These are phyloP conservation scores for Colletotrichum cereale DNA, from an alignment of 2,329 filamentous ascomycete genomes.

Conservation along the genomic window DNA sequence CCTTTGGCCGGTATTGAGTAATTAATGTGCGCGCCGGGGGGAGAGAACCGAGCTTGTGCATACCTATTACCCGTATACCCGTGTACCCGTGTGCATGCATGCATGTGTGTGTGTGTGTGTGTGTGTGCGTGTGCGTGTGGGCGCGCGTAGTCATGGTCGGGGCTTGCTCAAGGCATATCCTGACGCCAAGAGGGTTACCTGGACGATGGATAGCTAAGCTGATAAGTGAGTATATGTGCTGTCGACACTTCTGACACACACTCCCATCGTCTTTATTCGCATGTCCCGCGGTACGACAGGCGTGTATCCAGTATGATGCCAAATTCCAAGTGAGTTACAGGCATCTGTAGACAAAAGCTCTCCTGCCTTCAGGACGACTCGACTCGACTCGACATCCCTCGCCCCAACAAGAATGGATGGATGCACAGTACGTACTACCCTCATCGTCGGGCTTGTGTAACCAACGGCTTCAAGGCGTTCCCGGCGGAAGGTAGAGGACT, in stretches of 20 bases:
- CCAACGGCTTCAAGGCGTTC: conserved; percentile 27
- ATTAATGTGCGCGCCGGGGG: neutral
- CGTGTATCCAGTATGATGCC: neutral
- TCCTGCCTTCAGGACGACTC: neutral
- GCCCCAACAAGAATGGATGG: conserved; percentile 8
- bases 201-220: neutral
- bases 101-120: neutral
- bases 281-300: neutral
- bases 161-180: neutral
- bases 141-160: neutral
- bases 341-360: neutral
- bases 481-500: conserved; percentile 5
- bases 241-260: neutral
- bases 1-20: neutral
- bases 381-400: neutral
- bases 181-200: neutral
- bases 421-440: neutral
- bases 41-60: neutral
- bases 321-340: neutral
- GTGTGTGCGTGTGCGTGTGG: neutral
- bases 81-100: neutral
- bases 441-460: conserved; percentile 13
- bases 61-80: too few relatives aligned
- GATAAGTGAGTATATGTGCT: neutral
- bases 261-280: neutral